Base-by-base conservation (phyloP, 192 early-diverging fungal species). In the Rhizophagus clarus region DNA sequence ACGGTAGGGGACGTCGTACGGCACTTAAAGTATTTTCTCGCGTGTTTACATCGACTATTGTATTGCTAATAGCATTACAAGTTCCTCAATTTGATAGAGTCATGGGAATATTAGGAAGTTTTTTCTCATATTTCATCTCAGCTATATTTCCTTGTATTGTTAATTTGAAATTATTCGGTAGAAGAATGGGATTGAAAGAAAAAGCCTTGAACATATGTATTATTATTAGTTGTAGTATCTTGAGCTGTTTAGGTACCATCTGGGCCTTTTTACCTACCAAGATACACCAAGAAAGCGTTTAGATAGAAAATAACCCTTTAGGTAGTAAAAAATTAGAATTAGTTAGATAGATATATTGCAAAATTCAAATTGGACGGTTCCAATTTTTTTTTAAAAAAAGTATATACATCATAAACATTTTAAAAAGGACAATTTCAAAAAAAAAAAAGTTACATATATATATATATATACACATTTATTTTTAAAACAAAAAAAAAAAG, bases 21-120 rank as follows among this genome's bases (percentile, higher is more conserved):
- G 37, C 63, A 66, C 28, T 86, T 2, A 61, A 67, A 26, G 64
- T 81, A 49, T 8, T 84, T 11, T 75, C 80, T 47, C 82, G 89
- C 29, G 80, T 87, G 4, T 6, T 81, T 0, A 67, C 83, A 11
- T 82, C 86, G 49, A 69, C 80, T 8, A 4, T 82, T 1, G 83
- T 92, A 15, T 68, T 92, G 24, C 56, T 74, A 8, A 84, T 89
- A 26, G 83, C 93, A 28, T 88, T 91, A 26, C 62, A 83, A 26
- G 88, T 93, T 61, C 93, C 93, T 26, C 83, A 84, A 32, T 94
- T 94, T 81, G 91, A 94, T 76, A 81, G 82, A 28, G 81, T 94
- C 22, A 92, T 94, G 83, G 89, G 88, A 60, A 77, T 90, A 28
- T 83, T 92, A n/a, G 89, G 89, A n/a, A 82, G 82, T 14, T 81